phyloP scores from a whole-genome alignment of 1,284 basidiomycete species.

The Heimioporus retisporus region DNA sequence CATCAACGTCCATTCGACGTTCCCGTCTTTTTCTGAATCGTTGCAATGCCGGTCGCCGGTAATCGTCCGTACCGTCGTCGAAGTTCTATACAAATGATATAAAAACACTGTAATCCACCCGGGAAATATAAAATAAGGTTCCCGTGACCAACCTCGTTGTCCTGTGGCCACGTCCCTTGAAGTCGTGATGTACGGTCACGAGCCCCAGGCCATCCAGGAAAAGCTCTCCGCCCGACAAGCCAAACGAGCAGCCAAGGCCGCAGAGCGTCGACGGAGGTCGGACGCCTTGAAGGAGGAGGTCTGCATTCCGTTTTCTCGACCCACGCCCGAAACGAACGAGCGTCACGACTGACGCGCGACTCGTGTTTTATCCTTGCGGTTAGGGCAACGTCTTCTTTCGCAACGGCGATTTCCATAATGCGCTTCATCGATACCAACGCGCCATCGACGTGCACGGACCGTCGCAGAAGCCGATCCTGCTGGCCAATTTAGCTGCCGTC shows the following conservation, averaged over 20 bases:
- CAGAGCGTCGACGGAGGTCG: slow-evolving; percentile 25
- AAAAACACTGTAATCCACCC: no score
- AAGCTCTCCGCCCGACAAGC: slow-evolving; percentile 18
- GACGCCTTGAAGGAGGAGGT: slow-evolving; percentile 33
- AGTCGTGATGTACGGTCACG: background rate
- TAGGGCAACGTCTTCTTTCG: slow-evolving; percentile 28
- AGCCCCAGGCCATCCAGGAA: background rate
- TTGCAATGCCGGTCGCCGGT: no score
- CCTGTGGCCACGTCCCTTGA: background rate
- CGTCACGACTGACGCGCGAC: no score
- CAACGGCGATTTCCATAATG: slow-evolving; percentile 17
- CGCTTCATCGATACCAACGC: slow-evolving; percentile 21
- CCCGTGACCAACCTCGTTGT: no score
- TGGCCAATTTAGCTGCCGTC: slow-evolving; percentile 27
- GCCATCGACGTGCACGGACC: slow-evolving; percentile 27
- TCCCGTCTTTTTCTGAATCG: no score
- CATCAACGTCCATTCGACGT: no score
- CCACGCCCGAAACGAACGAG: no score
- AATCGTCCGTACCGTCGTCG: no score
- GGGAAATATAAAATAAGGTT: no score
- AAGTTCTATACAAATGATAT: no score
- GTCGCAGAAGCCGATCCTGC: slow-evolving; percentile 21
- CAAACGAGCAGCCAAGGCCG: slow-evolving; percentile 28
- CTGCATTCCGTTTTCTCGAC: background rate
- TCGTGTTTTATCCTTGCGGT: no score